Evolutionary conservation across 768 basidiomycete species (phyloP).

Genomic region (Rhodotorula paludigena): DNA sequence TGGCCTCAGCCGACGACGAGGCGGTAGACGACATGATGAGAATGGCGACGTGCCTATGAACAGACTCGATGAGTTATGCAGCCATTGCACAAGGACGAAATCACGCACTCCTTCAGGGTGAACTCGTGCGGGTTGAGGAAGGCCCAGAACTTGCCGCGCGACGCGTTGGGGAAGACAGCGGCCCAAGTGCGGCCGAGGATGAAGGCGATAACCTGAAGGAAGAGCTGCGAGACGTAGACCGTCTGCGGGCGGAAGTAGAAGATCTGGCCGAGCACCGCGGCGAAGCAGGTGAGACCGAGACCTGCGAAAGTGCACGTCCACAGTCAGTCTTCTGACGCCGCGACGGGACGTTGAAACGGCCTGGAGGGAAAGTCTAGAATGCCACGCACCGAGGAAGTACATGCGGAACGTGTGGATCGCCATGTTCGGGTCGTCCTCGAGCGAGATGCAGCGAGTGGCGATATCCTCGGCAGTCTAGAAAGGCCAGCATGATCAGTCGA

Average conservation of each 20-base stretch:
- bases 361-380: neutral
- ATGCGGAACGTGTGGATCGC: slow-evolving; percentile 44
- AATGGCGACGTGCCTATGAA: slow-evolving; percentile 26
- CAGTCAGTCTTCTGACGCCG: neutral
- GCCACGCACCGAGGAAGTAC: slow-evolving; percentile 40
- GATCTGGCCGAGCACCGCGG: slow-evolving; percentile 40
- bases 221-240: slow-evolving; percentile 43
- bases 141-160: slow-evolving; percentile 40
- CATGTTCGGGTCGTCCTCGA: slow-evolving; percentile 37
- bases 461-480: slow-evolving; percentile 33
- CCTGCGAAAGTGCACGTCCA: neutral
- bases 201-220: slow-evolving; percentile 46
- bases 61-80: too few species aligned
- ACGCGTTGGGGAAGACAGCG: slow-evolving; percentile 31
- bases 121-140: slow-evolving; percentile 46
- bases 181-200: slow-evolving; percentile 42
- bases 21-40: slow-evolving; percentile 36
- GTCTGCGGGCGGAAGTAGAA: slow-evolving; percentile 51
- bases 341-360: too few species aligned
- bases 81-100: too few species aligned
- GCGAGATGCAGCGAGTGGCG: slow-evolving; percentile 35
- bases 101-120: slow-evolving; percentile 44
- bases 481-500: neutral
- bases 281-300: slow-evolving; percentile 45
- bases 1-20: slow-evolving; percentile 19